Conservation (phyloP, 345 rosid species). For the Balakata baccata region DNA sequence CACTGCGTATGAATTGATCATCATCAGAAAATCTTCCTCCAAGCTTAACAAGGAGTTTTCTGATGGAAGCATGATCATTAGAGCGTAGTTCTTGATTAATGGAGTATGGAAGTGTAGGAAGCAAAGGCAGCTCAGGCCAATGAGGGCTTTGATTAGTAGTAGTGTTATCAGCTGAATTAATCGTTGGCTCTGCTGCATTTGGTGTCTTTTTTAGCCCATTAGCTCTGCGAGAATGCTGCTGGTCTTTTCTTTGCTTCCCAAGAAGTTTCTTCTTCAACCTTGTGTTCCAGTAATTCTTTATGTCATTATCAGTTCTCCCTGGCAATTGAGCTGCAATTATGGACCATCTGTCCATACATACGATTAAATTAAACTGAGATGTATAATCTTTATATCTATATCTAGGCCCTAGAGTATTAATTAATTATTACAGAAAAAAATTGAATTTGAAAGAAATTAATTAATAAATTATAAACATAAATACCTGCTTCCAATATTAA, state of each 20-base stretch:
- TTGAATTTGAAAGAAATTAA: not conserved
- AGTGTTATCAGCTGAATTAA: conserved; percentile 13
- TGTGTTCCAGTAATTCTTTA: conserved; percentile 39
- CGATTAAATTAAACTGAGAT: not conserved
- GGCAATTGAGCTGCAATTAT: conserved; percentile 34
- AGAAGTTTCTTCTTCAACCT: conserved; percentile 33
- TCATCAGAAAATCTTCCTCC: conserved; percentile 49
- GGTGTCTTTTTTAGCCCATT: not conserved
- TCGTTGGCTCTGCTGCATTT: not conserved
- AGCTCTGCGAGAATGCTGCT: conserved; percentile 26
- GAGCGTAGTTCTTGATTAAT: conserved; percentile 34
- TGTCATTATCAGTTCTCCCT: conserved; percentile 35
- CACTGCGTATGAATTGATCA: conserved; percentile 7
- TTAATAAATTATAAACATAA: no score
- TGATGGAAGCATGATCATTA: conserved; percentile 45
- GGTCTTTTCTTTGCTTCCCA: conserved; percentile 31
- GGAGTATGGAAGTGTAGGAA: conserved; percentile 34
- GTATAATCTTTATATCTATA: no score
- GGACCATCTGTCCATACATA: conserved; percentile 25
- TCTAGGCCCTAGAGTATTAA: no score
- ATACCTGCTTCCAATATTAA: conserved; percentile 37
- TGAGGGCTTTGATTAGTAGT: conserved; percentile 26
- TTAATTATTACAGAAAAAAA: not conserved
- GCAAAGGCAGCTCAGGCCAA: conserved; percentile 48
- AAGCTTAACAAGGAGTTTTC: conserved; percentile 55